Base-by-base conservation (phyloP, 163 green algal genomes). In the Scenedesmus sp. region DNA sequence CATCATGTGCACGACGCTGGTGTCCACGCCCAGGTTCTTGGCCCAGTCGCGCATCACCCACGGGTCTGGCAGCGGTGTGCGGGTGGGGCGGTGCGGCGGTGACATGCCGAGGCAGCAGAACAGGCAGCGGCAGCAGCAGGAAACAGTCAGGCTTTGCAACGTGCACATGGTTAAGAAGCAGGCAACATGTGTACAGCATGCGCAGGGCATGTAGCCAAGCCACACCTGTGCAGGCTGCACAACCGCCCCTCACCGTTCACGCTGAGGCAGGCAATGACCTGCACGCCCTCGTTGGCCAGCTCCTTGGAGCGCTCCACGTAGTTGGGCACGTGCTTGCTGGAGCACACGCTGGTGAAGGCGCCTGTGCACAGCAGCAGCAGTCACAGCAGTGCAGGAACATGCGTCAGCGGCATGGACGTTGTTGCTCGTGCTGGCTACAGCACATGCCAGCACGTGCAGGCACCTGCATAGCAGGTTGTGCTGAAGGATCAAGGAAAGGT, bases 41-140 rank as follows among this genome's bases (percentile, higher is more conserved):
- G 89, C 81, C 89, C 89, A 92, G 35, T 89, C 89, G 16, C 49
- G 33, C 89, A 92, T 92, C 81, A 92, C 89, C 89, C 89, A 89
- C 26, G 49, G 59, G 73, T 91, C 87, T 90, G 65, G 49, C 13
- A 20, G 49, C 13, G 12, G 49, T 56, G 49, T 56, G 49, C 49
- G 15, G 49, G 49, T 20, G 49, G 49, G 49, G 49, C 15, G 24
- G 18, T 22, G 59, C 22, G 59, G 18, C 5, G 24, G 59, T 72
- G 79, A 10, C 46, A 33, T 24, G n/a, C n/a, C n/a, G n/a, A n/a
- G n/a, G n/a, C n/a, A n/a, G n/a, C n/a, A n/a, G n/a, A n/a, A n/a
- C n/a, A n/a, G 30, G 53, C 82, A 44, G 46, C 35, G 24, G 10
- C 20, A 78, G 72, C 35, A 78, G 86, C 80, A 86, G 80, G 30